Conservation (phyloP, 1,284 basidiomycete species). For the Tilletiopsis washingtonensis region DNA sequence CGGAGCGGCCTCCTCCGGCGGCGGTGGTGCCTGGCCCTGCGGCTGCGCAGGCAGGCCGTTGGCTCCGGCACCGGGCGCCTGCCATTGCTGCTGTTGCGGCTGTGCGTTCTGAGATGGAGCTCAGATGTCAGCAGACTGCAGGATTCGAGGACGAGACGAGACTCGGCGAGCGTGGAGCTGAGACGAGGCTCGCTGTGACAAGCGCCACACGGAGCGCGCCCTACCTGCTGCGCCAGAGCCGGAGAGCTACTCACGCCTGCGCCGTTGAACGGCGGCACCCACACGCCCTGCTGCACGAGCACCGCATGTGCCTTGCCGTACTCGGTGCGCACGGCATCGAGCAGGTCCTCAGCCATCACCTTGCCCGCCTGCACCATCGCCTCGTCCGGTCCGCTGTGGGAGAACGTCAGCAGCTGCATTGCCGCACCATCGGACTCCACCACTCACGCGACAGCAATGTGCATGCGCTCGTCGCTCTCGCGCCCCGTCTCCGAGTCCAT, state of each 20-base stretch:
- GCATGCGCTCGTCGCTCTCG: slow-evolving; percentile 85
- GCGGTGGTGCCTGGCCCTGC: slow-evolving; percentile 12
- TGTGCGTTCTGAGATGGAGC: neutral
- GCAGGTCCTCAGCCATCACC: slow-evolving; percentile 32
- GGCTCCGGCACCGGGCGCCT: neutral
- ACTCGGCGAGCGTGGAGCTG: too few relatives aligned
- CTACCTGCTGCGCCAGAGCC: neutral
- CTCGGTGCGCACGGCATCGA: slow-evolving; percentile 38
- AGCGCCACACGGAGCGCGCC: too few relatives aligned
- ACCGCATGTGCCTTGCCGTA: slow-evolving; percentile 36
- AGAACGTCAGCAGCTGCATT: neutral
- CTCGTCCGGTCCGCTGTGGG: slow-evolving; percentile 27
- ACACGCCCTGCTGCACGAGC: neutral
- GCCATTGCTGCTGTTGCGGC: slow-evolving; percentile 12
- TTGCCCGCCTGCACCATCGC: slow-evolving; percentile 32
- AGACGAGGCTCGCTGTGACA: too few relatives aligned
- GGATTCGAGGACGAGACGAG: too few relatives aligned
- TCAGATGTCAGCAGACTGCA: neutral
- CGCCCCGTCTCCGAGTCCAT: slow-evolving; percentile 86
- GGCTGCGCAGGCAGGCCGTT: slow-evolving; percentile 10
- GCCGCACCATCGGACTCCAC: too few relatives aligned
- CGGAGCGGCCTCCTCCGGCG: slow-evolving; percentile 23
- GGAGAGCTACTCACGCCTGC: neutral
- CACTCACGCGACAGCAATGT: slow-evolving; percentile 48
- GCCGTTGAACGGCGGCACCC: neutral